Evolutionary conservation across 2,329 filamentous ascomycete species (phyloP), one percentile per base, ranked within the genome.

Genomic region (Neofusicoccum parvum): DNA sequence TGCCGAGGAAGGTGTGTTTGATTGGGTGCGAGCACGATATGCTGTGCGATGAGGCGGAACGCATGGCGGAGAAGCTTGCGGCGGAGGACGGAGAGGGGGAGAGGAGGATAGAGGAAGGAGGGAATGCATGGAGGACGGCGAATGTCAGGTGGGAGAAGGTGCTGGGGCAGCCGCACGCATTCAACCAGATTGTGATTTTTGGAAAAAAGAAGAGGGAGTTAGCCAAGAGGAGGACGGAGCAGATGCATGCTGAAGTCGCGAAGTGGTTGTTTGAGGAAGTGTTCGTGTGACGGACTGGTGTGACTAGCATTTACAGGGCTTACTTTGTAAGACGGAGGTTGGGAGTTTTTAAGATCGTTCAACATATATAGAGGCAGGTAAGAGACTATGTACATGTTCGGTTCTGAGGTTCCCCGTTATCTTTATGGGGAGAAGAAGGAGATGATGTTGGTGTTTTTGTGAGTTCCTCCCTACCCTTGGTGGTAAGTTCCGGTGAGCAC

Each of bases 21-120:
- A 67, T 84, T 6, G 80, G 72, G 0, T 76, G 76, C 14, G 80
- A 85, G 73, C 75, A 82, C 63, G 83, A 85, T 70, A 77, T 82
- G 71, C 69, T 83, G 14, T 78, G 76, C 1, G 73, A 77, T 39
- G 83, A 84, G 70, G 75, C 70, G 5, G 71, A 74, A 64, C 43
- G 65, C 50, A 77, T 77, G 73, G 74, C 74, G 27, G 70, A 72
- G 54, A 68, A 67, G 15, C 67, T 76, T 45, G 74, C 73, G 3
- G 69, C 66, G 6, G 27, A 68, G 15, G 67, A 69, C 6, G 68
- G 64, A 2, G 39, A 59, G 54, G 65, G 58, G 7, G 20, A 49
- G 23, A 63, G 46, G 58, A 70, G 60, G 62, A 36, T 59, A 6
- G 63, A 70, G 12, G 68, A 68, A 20, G 71, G 70, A 23, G 56